Evolutionary conservation across 73 alveolate genomes (phyloP).

Genomic region (Paramecium bursaria): DNA sequence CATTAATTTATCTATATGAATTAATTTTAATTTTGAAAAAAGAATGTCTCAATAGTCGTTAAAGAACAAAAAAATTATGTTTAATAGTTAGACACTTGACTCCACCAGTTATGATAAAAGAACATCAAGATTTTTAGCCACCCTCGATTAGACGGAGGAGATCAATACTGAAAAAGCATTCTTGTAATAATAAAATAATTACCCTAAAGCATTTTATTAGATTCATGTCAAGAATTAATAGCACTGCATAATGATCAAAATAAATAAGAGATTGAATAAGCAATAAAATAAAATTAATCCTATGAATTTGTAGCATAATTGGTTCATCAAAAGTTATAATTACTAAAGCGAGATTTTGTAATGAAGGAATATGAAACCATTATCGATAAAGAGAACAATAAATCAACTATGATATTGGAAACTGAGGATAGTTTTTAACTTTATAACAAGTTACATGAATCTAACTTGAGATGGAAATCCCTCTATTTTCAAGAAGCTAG

Average conservation of each 20-base stretch:
- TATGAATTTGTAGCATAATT: slow-evolving; percentile 41
- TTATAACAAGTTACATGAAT: slow-evolving; percentile 40
- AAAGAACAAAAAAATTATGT: too few relatives aligned
- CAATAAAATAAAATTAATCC: slow-evolving; percentile 38
- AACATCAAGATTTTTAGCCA: slow-evolving; percentile 47
- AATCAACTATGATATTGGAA: not conserved
- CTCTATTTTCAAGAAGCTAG: slow-evolving; percentile 56
- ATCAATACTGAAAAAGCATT: slow-evolving; percentile 30
- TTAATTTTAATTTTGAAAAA: too few relatives aligned
- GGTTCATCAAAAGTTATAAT: slow-evolving; percentile 9
- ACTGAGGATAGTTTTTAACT: slow-evolving; percentile 7
- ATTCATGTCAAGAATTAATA: slow-evolving; percentile 28
- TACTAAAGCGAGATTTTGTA: slow-evolving; percentile 17
- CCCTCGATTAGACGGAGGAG: not conserved
- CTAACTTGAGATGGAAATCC: slow-evolving; percentile 42
- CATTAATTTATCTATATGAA: too few relatives aligned
- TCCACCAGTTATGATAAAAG: too few relatives aligned
- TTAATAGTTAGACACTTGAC: too few relatives aligned
- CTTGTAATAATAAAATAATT: not conserved
- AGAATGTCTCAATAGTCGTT: too few relatives aligned
- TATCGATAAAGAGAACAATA: slow-evolving; percentile 10
- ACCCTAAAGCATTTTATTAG: slow-evolving; percentile 22
- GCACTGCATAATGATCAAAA: slow-evolving; percentile 26
- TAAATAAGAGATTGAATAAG: slow-evolving; percentile 45
- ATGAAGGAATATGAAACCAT: slow-evolving; percentile 30